Evolutionary conservation across 2,329 filamentous ascomycete genomes (phyloP).

Genomic region (Penicillium sp.): DNA sequence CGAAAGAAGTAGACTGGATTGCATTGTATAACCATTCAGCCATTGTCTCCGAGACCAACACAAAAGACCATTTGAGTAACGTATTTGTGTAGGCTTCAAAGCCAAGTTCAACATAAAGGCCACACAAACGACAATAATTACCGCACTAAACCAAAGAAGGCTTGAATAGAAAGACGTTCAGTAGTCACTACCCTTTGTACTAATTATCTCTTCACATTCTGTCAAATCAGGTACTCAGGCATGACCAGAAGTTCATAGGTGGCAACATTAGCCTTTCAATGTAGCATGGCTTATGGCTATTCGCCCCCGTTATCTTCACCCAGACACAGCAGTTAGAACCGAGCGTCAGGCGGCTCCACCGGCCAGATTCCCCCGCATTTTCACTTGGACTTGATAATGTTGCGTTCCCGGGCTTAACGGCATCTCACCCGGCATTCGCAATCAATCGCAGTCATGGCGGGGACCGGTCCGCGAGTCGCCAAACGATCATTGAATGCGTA

Average conservation of each 20-base stretch:
- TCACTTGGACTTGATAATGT: conserved; percentile 3
- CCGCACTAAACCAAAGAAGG: background rate
- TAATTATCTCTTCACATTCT: background rate
- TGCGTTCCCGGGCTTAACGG: background rate
- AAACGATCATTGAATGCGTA: conserved; percentile 40
- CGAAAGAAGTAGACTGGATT: background rate
- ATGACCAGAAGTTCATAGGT: background rate
- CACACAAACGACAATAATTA: background rate
- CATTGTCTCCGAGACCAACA: background rate
- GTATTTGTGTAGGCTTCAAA: background rate
- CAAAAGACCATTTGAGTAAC: background rate
- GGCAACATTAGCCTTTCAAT: background rate
- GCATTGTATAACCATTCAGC: background rate
- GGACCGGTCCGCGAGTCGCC: conserved; percentile 25
- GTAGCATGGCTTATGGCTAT: background rate
- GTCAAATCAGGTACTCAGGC: background rate
- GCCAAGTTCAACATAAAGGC: background rate
- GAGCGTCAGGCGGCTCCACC: conserved; percentile 3
- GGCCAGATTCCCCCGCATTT: conserved; percentile 11
- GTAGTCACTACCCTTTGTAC: background rate
- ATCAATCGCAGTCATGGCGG: conserved; percentile 17
- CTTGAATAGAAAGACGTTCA: too few relatives aligned
- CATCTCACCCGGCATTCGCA: conserved; percentile 1
- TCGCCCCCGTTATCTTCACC: background rate
- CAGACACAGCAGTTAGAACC: background rate